Evolutionary conservation across 345 rosid genomes (phyloP), one percentile per base, ranked within the genome.

Genomic region (Eucalyptus sideroxylon): DNA sequence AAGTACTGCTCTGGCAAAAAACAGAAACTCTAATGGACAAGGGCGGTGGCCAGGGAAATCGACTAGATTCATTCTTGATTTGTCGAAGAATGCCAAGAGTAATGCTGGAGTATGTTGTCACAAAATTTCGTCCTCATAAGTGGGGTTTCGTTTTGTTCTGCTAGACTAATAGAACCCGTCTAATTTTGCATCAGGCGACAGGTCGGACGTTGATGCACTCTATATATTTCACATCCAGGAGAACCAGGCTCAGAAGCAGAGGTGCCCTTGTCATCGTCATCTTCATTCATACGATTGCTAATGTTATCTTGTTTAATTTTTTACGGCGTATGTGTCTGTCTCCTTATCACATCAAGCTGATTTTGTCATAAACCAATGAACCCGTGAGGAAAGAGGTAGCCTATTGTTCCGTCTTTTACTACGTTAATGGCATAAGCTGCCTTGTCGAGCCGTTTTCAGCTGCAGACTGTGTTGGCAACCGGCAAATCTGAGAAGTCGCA

Each of bases 1-100:
- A 72, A 90, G 96, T 53, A 95, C 94, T 16, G 95, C 96, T 24
- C 97, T 94, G 92, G 96, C 95, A 11, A 95, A 96, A 92, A 97
- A 93, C 89, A 93, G 96, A 51, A 95, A 96, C 90, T 94, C 96
- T 19, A 97, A 95, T 44, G 96, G 97, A 44, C 98, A 95, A 93
- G 96, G 95, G 30, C 96, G 95, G 60, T 95, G 96, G 95, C 95
- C 94, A 7, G 93, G 53, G 8, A 91, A 93, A 80, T 91, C 93
- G 86, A 94, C 95, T 6, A 87, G 86, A 47, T 92, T 92, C 60
- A 92, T 93, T 87, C 91, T 93, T 6, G 93, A 94, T 89, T 89
- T 94, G 89, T 89, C 91, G 30, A 91, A 90, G 91, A 93, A 93
- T 91, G 95, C 94, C 5, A 93, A 94, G 90, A 93, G 94, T 34